Conservation (phyloP, 2,329 filamentous ascomycete species). For the Nemania sp. region DNA sequence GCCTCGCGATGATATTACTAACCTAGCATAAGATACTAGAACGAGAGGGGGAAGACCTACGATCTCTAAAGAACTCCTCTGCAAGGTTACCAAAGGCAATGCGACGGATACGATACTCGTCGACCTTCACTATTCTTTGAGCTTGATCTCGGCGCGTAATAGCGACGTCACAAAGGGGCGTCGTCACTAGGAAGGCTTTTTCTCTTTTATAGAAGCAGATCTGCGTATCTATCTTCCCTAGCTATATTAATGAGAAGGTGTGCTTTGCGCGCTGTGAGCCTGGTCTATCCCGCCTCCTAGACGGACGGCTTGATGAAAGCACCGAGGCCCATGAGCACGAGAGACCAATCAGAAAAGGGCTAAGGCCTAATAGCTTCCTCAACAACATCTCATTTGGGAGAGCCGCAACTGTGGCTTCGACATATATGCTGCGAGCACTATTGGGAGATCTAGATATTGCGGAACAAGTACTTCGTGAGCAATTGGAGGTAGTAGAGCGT, state of each 20-base stretch:
- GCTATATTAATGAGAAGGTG: slow-evolving; percentile 1
- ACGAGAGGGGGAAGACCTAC: slow-evolving; percentile 1
- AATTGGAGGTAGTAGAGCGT: neutral
- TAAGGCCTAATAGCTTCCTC: neutral
- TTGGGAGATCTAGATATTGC: neutral
- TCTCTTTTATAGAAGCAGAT: neutral
- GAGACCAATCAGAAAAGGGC: neutral
- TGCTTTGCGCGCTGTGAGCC: neutral
- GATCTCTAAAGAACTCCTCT: neutral
- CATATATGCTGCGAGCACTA: slow-evolving; percentile 1
- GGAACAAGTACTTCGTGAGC: neutral
- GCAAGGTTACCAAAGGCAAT: neutral
- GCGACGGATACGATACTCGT: slow-evolving; percentile 3
- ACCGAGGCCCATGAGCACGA: neutral
- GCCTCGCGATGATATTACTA: neutral
- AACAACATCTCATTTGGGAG: neutral
- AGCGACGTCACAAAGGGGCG: neutral
- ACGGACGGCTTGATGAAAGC: neutral
- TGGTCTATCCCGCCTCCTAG: neutral
- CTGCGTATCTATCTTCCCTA: neutral
- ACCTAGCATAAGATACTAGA: slow-evolving; percentile 5
- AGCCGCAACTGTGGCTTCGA: neutral
- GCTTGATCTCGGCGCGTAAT: neutral
- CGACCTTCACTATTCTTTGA: slow-evolving; percentile 3
- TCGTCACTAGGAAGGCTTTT: neutral